A percentile compares a stretch with the other conserved stretches of the same genome.
These are phyloP conservation scores for Trichoderma semiorbis DNA, from an alignment of 2,329 filamentous ascomycete species.

Conservation along the genomic window DNA sequence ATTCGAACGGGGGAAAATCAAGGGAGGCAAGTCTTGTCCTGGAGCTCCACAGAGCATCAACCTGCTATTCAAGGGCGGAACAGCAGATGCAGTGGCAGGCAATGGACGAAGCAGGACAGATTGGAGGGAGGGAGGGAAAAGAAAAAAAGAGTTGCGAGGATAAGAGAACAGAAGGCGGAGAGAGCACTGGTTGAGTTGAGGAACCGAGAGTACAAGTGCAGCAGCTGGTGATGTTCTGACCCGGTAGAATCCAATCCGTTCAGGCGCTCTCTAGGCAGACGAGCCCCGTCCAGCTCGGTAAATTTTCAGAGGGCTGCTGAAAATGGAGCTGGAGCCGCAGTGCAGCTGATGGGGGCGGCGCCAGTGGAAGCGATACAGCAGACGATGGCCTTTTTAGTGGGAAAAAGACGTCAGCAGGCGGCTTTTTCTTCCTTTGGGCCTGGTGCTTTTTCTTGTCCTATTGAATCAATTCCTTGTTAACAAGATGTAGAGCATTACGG, in stretches of 20 bases:
- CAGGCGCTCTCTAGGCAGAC: constrained; percentile 8
- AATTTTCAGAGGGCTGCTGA: neutral
- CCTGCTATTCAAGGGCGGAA: constrained; percentile 12
- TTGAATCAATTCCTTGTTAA: neutral
- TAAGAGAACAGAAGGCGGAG: neutral
- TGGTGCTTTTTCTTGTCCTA: neutral
- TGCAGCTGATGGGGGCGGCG: neutral
- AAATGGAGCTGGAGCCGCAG: neutral
- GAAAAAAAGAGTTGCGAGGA: neutral
- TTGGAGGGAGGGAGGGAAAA: neutral
- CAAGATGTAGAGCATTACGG: neutral
- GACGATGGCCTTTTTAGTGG: neutral
- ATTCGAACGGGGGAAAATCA: neutral
- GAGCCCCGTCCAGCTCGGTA: neutral
- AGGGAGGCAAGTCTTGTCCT: constrained; percentile 12
- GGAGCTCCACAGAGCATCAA: constrained; percentile 8
- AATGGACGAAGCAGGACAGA: neutral
- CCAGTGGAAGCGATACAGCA: neutral
- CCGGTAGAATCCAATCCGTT: neutral
- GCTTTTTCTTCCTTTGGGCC: neutral
- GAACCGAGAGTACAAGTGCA: neutral
- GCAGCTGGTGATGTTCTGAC: neutral
- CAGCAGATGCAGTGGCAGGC: neutral
- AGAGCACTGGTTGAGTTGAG: neutral
- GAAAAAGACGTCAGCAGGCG: neutral